phyloP scores from a whole-genome alignment of 2,329 filamentous ascomycete genomes.

The Cladosporium sphaerospermum region DNA sequence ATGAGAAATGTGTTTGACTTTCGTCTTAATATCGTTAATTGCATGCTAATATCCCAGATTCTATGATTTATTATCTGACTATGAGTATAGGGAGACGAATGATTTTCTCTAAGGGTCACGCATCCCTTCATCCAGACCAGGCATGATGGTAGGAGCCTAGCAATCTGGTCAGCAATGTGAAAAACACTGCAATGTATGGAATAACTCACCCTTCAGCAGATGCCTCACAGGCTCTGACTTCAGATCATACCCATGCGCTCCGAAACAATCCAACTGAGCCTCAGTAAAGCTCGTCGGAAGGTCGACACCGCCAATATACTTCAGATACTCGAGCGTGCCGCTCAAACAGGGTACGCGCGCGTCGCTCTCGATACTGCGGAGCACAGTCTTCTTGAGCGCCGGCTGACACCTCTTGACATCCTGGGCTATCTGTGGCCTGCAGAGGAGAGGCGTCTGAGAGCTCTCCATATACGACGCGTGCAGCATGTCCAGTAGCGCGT shows the following conservation, averaged over 20 bases:
- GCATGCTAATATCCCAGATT: no score
- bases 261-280: slow-evolving; percentile 56
- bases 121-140: slow-evolving; percentile 31
- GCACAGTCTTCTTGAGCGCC: slow-evolving; percentile 44
- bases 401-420: slow-evolving; percentile 42
- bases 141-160: slow-evolving; percentile 44
- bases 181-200: not conserved
- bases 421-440: slow-evolving; percentile 34
- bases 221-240: slow-evolving; percentile 41
- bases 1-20: no score
- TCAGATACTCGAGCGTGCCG: slow-evolving; percentile 52
- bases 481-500: slow-evolving; percentile 49
- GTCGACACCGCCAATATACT: slow-evolving; percentile 47
- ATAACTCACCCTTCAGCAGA: slow-evolving; percentile 36
- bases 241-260: slow-evolving; percentile 50
- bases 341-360: slow-evolving; percentile 48
- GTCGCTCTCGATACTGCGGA: slow-evolving; percentile 44
- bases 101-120: no score
- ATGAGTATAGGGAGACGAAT: no score
- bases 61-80: no score
- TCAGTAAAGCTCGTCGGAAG: slow-evolving; percentile 56
- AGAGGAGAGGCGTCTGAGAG: not conserved
- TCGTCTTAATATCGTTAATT: no score
- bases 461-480: slow-evolving; percentile 23
- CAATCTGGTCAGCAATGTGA: not conserved